Evolutionary conservation across 1,284 basidiomycete genomes (phyloP), one percentile per base, ranked within the genome.

Genomic region (Fomitopsis palustris): DNA sequence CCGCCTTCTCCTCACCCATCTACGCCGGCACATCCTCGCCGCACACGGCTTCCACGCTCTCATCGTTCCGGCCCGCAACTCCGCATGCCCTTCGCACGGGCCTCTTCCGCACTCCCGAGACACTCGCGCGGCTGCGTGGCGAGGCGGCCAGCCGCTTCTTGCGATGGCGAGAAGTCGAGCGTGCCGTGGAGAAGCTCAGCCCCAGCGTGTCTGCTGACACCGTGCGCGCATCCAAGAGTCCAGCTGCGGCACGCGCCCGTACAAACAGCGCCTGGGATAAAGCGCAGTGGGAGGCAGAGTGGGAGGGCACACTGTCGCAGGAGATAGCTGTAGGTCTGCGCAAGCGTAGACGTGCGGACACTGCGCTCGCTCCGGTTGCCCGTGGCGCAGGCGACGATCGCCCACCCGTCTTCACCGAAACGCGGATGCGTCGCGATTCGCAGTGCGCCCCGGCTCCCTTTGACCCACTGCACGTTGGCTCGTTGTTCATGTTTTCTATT

Each of bases 81-180:
- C 64, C 79, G 14, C 66, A 77, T 17, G 78, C 81, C 3, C 77
- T 88, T n/a, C 82, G 84, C 19, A 70, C 70, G 19, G 83, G 83
- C 12, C 73, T 89, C 19, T 87, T 88, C 69, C 81, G 78, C 62
- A 79, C 81, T 1, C 84, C 86, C 0, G 84, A 84, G 59, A 84
- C 79, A 0, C 73, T 88, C 17, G 74, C 78, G 0, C 66, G 75
- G 1, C 74, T 90, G 49, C 80, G 87, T 31, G 73, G 72, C n/a
- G 87, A 90, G 67, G 85, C 85, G 1, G 78, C 83, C 0, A 84
- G 87, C 53, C 79, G 87, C n/a, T 90, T 88, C 70, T 68, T 90
- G 59, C 79, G 81, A 37, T 90, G 87, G 88, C 76, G 84, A 45
- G 86, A 88, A 67, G 80, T 87, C 31, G 84, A 88, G 64, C 76